Conservation (phyloP, 768 basidiomycete species). For the Suillus sp. region DNA sequence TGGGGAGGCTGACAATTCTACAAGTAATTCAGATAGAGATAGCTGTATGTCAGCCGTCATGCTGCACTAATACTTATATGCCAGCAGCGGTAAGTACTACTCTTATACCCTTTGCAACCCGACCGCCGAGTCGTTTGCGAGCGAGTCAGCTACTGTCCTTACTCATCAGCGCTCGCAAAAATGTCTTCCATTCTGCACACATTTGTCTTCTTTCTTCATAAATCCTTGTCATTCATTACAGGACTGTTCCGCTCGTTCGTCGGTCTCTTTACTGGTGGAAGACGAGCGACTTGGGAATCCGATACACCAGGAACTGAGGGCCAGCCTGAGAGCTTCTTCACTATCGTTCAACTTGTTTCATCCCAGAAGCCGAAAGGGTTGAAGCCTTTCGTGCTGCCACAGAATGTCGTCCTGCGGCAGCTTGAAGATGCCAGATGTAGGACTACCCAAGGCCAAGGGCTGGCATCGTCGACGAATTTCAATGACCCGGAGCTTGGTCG, state of each 20-base stretch:
- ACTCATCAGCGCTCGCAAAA: slow-evolving; percentile 16
- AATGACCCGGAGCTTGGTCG: slow-evolving; percentile 6
- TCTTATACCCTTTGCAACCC: neutral
- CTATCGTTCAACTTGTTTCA: slow-evolving; percentile 1
- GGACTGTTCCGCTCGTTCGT: slow-evolving; percentile 32
- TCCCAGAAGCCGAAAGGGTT: slow-evolving; percentile 1
- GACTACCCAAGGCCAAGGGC: neutral
- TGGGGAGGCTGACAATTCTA: neutral
- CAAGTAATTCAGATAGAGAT: neutral
- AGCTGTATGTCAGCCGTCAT: neutral
- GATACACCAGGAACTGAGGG: neutral
- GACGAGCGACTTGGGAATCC: slow-evolving; percentile 15
- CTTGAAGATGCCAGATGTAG: neutral
- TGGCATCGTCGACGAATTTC: neutral
- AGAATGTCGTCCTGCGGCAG: neutral
- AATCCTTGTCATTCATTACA: slow-evolving; percentile 27
- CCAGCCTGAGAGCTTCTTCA: neutral
- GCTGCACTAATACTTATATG: neutral
- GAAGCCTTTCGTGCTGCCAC: slow-evolving; percentile 1
- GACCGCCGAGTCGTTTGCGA: neutral
- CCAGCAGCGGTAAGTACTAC: neutral
- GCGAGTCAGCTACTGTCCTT: slow-evolving; percentile 18
- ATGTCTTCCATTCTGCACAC: slow-evolving; percentile 18
- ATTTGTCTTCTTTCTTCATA: slow-evolving; percentile 21
- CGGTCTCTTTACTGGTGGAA: slow-evolving; percentile 22